These are phyloP conservation scores for Tuctoria greenei DNA, from an alignment of 176 grass and related monocot species.

Conservation along the genomic window DNA sequence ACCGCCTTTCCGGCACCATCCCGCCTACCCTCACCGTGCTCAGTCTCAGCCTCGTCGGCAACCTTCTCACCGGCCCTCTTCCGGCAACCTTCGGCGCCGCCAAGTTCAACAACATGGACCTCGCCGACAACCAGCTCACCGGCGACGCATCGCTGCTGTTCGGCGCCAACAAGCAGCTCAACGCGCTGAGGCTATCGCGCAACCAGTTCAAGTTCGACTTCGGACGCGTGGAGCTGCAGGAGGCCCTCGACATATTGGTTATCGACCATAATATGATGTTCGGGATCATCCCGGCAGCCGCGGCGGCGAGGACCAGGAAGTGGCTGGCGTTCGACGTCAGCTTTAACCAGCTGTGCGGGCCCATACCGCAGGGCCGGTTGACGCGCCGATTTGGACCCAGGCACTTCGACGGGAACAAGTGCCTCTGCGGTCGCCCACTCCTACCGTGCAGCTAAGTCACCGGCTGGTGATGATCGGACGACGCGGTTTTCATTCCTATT, in stretches of 20 bases:
- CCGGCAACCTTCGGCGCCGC: conserved; percentile 39
- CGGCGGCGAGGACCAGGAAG: conserved; percentile 19
- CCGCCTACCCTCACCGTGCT: conserved; percentile 39
- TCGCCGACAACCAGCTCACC: conserved; percentile 45
- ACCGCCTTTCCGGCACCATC: conserved; percentile 44
- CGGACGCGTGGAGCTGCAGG: conserved; percentile 43
- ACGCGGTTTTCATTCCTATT: no score
- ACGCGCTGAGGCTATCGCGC: conserved; percentile 40
- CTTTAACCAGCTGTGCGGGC: conserved; percentile 59
- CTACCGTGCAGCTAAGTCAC: conserved; percentile 29
- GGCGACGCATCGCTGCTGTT: conserved; percentile 66
- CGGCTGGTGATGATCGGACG: no score
- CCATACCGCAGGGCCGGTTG: conserved; percentile 53
- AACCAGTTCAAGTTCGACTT: conserved; percentile 59
- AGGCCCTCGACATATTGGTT: conserved; percentile 34
- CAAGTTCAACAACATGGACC: conserved; percentile 31
- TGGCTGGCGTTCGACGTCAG: conserved; percentile 64
- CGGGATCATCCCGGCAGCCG: conserved; percentile 50
- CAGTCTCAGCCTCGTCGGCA: conserved; percentile 40
- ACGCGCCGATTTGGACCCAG: conserved; percentile 34
- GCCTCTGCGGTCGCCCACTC: conserved; percentile 54
- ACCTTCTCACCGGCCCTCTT: conserved; percentile 44
- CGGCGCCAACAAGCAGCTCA: conserved; percentile 47
- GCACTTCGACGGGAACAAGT: conserved; percentile 58
- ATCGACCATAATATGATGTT: conserved; percentile 55